A percentile compares a stretch with the other conserved stretches of the same genome.
Conservation (phyloP, 768 basidiomycete genomes). For the Termitomyces sp. region DNA sequence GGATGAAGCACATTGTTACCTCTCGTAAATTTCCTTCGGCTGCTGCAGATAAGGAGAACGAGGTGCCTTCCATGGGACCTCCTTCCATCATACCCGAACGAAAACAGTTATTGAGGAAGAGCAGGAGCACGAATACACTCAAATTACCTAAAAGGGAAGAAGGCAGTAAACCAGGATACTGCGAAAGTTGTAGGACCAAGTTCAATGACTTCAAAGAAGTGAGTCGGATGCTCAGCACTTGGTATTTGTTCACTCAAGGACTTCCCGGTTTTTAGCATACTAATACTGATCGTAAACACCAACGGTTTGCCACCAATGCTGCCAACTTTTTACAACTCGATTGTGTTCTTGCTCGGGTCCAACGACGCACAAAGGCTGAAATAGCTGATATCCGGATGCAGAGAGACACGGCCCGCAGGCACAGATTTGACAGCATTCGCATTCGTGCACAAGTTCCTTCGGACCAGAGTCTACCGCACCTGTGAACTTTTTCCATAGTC, state of each 20-base stretch:
- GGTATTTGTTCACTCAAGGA: background rate
- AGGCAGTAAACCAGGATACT: slow-evolving; percentile 90
- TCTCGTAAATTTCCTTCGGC: slow-evolving; percentile 44
- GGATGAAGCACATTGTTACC: slow-evolving; percentile 63
- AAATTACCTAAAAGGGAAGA: slow-evolving; percentile 77
- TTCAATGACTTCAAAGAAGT: slow-evolving; percentile 87
- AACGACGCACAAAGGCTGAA: slow-evolving; percentile 34
- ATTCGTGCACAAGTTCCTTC: background rate
- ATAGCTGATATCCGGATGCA: slow-evolving; percentile 21
- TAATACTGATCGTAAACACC: slow-evolving; percentile 57
- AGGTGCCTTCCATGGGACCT: slow-evolving; percentile 58
- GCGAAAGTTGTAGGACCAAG: slow-evolving; percentile 90
- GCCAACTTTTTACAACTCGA: slow-evolving; percentile 81
- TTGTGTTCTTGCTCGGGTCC: slow-evolving; percentile 59
- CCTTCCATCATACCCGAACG: slow-evolving; percentile 55
- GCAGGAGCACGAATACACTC: slow-evolving; percentile 76
- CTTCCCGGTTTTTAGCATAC: slow-evolving; percentile 53
- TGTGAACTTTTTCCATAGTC: background rate
- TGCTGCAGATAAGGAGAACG: slow-evolving; percentile 19
- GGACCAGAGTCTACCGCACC: background rate
- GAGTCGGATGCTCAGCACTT: slow-evolving; percentile 21
- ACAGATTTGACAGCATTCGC: slow-evolving; percentile 7
- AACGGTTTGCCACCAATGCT: slow-evolving; percentile 73
- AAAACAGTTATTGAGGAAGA: slow-evolving; percentile 56
- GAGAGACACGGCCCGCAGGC: slow-evolving; percentile 11